These are phyloP conservation scores for Phytophthora constricta DNA, from an alignment of 352 stramenopile species.

Conservation along the genomic window DNA sequence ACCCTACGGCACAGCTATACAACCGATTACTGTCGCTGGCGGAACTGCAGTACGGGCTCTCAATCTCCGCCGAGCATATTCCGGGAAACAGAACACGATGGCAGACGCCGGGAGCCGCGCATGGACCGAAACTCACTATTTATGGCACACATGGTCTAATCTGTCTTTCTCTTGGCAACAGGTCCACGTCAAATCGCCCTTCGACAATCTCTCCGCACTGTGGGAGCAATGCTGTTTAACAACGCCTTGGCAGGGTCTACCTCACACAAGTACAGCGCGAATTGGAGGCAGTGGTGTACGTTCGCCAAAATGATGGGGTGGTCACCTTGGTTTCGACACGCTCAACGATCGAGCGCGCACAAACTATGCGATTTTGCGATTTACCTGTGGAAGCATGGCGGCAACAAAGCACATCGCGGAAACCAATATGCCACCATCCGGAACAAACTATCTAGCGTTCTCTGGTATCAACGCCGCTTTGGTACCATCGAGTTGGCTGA, in stretches of 20 bases:
- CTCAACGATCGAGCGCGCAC: background rate
- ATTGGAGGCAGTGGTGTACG: conserved; percentile 19
- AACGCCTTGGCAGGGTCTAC: conserved; percentile 14
- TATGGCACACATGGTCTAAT: conserved; percentile 12
- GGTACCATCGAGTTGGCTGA: background rate
- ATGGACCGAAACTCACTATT: background rate
- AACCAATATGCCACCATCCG: conserved; percentile 25
- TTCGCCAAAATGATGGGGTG: conserved; percentile 16
- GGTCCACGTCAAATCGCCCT: background rate
- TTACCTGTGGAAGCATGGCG: conserved; percentile 17
- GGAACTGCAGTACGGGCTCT: conserved; percentile 18
- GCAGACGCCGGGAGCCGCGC: conserved; percentile 14
- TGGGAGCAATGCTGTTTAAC: conserved; percentile 5
- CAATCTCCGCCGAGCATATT: conserved; percentile 19
- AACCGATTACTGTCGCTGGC: conserved; percentile 13
- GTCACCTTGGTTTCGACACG: conserved; percentile 14
- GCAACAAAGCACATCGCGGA: background rate
- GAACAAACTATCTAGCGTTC: conserved; percentile 14
- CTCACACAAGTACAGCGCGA: conserved; percentile 1
- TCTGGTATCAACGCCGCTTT: conserved; percentile 20
- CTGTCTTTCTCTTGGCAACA: conserved; percentile 11
- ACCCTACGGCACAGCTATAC: conserved; percentile 1
- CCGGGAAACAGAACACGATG: conserved; percentile 15
- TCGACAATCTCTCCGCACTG: conserved; percentile 19
- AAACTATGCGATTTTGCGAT: conserved; percentile 3